These are phyloP conservation scores for Moniliella sp. DNA, from an alignment of 1,284 basidiomycete genomes.

Conservation along the genomic window DNA sequence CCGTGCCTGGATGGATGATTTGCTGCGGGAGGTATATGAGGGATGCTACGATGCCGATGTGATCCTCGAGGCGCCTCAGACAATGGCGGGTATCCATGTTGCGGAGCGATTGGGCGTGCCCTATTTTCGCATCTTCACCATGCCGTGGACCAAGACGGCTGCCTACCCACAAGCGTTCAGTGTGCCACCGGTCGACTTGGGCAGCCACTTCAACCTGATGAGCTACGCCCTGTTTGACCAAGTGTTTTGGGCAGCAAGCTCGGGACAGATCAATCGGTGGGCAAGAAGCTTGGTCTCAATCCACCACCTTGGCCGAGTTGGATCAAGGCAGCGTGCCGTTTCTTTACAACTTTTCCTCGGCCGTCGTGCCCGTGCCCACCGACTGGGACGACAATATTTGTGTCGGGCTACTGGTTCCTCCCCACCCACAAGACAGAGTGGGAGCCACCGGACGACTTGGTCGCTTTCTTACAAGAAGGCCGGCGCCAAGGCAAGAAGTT, in stretches of 20 bases:
- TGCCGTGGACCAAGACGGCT: slow-evolving; percentile 55
- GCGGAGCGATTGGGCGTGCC: slow-evolving; percentile 79
- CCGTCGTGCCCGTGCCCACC: slow-evolving; percentile 47
- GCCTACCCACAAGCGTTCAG: slow-evolving; percentile 95
- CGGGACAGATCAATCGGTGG: slow-evolving; percentile 81
- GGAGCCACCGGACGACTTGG: slow-evolving; percentile 56
- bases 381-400: slow-evolving; percentile 95
- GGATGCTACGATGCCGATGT: slow-evolving; percentile 85
- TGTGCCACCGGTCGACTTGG: slow-evolving; percentile 67
- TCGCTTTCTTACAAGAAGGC: slow-evolving; percentile 60
- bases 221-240: slow-evolving; percentile 87
- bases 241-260: slow-evolving; percentile 78
- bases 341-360: slow-evolving; percentile 84
- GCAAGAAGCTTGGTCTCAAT: slow-evolving; percentile 55
- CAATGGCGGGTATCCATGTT: slow-evolving; percentile 96
- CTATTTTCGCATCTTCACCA: slow-evolving; percentile 70
- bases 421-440: slow-evolving; percentile 65
- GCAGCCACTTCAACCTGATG: slow-evolving; percentile 93
- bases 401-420: slow-evolving; percentile 43
- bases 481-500: slow-evolving; percentile 58
- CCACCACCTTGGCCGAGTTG: slow-evolving; percentile 73
- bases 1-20: slow-evolving; percentile 85
- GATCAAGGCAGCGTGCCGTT: slow-evolving; percentile 90
- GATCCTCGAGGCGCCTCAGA: slow-evolving; percentile 77
- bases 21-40: slow-evolving; percentile 76